Base-by-base conservation (phyloP, 768 basidiomycete genomes). In the Trichaptum fuscoviolaceum region DNA sequence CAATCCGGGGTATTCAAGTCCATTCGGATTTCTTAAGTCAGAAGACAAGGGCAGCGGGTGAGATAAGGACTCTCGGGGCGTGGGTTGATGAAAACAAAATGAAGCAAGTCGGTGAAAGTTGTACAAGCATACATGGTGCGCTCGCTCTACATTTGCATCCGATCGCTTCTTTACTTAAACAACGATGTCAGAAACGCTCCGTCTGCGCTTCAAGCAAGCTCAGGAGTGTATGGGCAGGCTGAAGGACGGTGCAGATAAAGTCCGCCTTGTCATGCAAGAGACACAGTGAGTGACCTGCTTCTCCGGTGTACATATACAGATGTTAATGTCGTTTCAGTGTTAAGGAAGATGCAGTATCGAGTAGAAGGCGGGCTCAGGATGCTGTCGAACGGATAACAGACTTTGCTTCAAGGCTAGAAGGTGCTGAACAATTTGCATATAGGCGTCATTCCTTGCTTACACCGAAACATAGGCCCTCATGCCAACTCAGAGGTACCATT, bases 81-180 rank as follows among this genome's bases (percentile, higher is more conserved):
- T 95, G 93, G 75, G 91, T 95, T 26, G 89, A 89, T 18, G 83
- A 81, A 69, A 84, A 80, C 63, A 92, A 88, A 78, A 95, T 95
- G 92, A 83, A 81, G 70, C 84, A 90, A 73, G 92, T 95, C 0
- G 90, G 86, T 2, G 89, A 89, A 18, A 85, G 83, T 3, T 93
- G 91, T 77, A 72, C 78, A 18, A 82, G 83, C 62, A 87, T 88
- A 26, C 89, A 93, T 79, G 85, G 91, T 90, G 66, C 57, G 84
- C 78, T 25, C 63, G 4, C 58, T 35, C 57, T 64, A 34, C 25
- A 25, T 61, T 25, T 61, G 10, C 59, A 34, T 25, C 9, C 9
- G 24, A 24, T 24, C 3, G 3, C 15, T 9, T 25, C 17, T 18
- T 2, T 25, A 12, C 25, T 61, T 12, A 34, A 18, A 61, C 23